Percentiles rank a stretch among this genome's conserved stretches.
These are phyloP conservation scores for Prunus fruticosa DNA, from an alignment of 306 rosid genomes.

Conservation along the genomic window DNA sequence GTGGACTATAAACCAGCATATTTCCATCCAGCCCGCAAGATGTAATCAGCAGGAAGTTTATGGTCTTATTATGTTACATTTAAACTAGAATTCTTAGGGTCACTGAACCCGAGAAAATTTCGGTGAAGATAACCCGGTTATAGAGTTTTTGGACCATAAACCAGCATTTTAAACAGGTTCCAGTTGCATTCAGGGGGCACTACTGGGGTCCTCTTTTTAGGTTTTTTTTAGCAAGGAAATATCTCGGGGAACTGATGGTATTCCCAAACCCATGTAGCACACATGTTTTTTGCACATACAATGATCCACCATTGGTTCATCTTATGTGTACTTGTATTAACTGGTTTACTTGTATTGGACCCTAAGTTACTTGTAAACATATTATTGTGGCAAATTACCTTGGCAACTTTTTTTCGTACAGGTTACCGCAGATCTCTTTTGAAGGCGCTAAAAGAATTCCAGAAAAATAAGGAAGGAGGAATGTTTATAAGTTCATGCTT, in stretches of 20 bases:
- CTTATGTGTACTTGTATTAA: neutral
- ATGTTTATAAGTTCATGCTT: constrained; percentile 80
- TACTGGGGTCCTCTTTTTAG: neutral
- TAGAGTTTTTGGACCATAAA: no score
- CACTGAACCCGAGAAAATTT: neutral
- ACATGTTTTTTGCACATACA: no score
- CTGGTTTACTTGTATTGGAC: neutral
- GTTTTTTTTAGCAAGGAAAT: no score
- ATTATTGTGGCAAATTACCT: constrained; percentile 17
- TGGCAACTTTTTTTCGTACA: constrained; percentile 24
- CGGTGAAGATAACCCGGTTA: no score
- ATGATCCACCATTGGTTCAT: neutral
- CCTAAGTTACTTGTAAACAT: neutral
- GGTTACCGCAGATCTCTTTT: constrained; percentile 79
- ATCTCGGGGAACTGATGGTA: no score
- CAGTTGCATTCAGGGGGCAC: neutral
- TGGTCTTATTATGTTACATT: neutral
- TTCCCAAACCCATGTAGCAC: no score
- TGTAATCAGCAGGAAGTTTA: no score
- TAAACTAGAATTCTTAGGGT: neutral
- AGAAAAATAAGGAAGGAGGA: constrained; percentile 58
- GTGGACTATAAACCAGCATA: neutral
- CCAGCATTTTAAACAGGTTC: neutral
- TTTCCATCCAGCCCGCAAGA: neutral
- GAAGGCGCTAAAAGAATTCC: constrained; percentile 55